Conservation (phyloP, 305 asterid species). For the Striga hermonthica region DNA sequence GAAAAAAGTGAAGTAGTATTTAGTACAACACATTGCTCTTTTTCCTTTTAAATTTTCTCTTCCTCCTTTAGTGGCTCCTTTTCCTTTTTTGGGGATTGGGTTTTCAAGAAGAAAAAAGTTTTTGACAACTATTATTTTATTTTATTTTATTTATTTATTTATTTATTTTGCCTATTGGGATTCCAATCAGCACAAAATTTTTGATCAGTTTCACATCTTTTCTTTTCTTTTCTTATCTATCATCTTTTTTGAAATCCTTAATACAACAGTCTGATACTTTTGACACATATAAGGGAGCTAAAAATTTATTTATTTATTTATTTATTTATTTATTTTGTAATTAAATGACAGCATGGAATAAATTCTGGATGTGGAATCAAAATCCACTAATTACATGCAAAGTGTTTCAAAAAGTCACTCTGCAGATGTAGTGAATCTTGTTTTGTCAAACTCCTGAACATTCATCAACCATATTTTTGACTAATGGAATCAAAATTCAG, state of each 20-base stretch:
- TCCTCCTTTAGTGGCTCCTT: slow-evolving; percentile 11
- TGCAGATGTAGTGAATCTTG: neutral
- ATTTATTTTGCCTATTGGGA: slow-evolving; percentile 48
- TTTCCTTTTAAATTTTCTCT: neutral
- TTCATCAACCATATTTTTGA: neutral
- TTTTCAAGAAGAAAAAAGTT: slow-evolving; percentile 25
- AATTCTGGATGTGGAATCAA: neutral
- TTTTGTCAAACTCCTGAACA: neutral
- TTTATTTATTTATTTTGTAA: too few species aligned
- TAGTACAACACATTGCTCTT: slow-evolving; percentile 14
- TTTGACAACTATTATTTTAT: slow-evolving; percentile 32
- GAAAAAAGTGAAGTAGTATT: slow-evolving; percentile 12
- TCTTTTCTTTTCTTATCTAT: slow-evolving; percentile 17
- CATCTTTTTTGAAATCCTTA: slow-evolving; percentile 22
- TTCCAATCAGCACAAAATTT: slow-evolving; percentile 27
- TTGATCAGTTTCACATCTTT: slow-evolving; percentile 26
- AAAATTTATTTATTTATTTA: too few species aligned
- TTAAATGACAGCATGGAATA: neutral
- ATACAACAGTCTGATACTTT: slow-evolving; percentile 12
- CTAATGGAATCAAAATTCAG: neutral
- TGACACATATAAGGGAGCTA: neutral
- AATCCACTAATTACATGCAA: neutral
- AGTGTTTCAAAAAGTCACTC: neutral
- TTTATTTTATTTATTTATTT: too few species aligned
- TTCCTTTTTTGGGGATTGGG: slow-evolving; percentile 24